Base-by-base conservation (phyloP, 495 filamentous ascomycete species). In the Umbilicaria muhlenbergii region DNA sequence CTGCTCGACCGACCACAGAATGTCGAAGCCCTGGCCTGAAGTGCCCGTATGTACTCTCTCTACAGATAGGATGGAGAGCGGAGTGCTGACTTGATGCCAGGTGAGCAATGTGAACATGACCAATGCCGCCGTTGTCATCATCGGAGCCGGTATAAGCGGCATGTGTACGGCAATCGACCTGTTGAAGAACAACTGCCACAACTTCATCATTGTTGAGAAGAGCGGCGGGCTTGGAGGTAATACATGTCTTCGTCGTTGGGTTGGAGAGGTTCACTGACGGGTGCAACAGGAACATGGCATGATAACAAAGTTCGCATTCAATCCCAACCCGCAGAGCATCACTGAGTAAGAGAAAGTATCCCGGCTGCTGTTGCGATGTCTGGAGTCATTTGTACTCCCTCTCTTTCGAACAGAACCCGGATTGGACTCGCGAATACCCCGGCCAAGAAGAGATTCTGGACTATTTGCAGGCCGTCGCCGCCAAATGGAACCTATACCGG, bases 391-490 rank as follows among this genome's bases (percentile, higher is more conserved):
- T 73, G 11, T 84, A 82, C 56, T 78, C 74, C 46, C 81, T 74
- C 51, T 72, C 73, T 4, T 83, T 81, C 47, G 78, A 77, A 24
- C 76, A 78, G 11, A 78, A 77, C 21, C 63, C 74, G 10, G 57
- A 69, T 51, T 83, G 80, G 78, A 70, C 74, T 4, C 59, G 71
- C 24, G 69, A 79, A 34, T 81, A 80, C 50, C 71, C 78, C 0
- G 75, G 76, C 0, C 76, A 79, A 42, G 65, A 67, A 38, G 79
- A 81, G 52, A 74, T 81, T 19, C 65, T 70, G 39, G 62, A 71
- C 48, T 34, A 46, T 21, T 2, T 48, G 3, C 47, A 47, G n/a
- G 28, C 24, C 11, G 15, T 43, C 14, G 44, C 38, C 11, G 39
- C 42, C 33, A 35, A 43, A 4, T 34, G 38, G 16, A 8, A 34